Evolutionary conservation across 176 grass and related monocot species (phyloP).

Genomic region (Aegilops umbellulata): DNA sequence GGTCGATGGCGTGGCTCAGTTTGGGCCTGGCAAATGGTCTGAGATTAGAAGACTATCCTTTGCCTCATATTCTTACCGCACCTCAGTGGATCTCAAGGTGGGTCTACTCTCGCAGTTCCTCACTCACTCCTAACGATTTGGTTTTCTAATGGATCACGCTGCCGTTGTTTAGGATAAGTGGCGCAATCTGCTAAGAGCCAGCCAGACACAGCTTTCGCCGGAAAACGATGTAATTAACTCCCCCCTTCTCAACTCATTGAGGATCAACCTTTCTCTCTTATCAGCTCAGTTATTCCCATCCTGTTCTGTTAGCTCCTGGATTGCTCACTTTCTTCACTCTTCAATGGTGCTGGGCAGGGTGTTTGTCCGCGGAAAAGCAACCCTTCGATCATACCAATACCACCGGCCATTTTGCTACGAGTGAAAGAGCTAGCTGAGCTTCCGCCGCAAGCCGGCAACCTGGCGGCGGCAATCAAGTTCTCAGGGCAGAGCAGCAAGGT

Average conservation of each 20-base stretch:
- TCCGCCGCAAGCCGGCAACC: slow-evolving; percentile 42
- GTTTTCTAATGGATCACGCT: slow-evolving; percentile 11
- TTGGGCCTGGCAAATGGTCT: slow-evolving; percentile 93
- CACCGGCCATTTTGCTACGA: slow-evolving; percentile 62
- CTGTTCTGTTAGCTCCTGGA: background rate
- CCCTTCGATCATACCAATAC: slow-evolving; percentile 71
- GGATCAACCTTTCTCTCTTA: background rate
- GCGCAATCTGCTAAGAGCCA: slow-evolving; percentile 94
- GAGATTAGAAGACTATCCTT: slow-evolving; percentile 88
- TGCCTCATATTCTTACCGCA: slow-evolving; percentile 89
- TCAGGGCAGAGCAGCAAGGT: slow-evolving; percentile 36
- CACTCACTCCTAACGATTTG: background rate
- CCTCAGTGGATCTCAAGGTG: slow-evolving; percentile 99
- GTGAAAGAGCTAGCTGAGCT: slow-evolving; percentile 76
- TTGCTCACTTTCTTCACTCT: background rate
- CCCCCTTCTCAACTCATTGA: background rate
- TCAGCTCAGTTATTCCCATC: background rate
- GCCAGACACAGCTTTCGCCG: slow-evolving; percentile 49
- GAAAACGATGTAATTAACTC: slow-evolving; percentile 63
- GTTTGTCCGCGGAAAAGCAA: slow-evolving; percentile 60
- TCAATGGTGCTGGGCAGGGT: slow-evolving; percentile 42
- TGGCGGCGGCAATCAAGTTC: slow-evolving; percentile 35
- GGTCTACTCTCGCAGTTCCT: slow-evolving; percentile 3
- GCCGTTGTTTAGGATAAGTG: slow-evolving; percentile 79
- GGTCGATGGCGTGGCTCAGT: slow-evolving; percentile 90